Evolutionary conservation across 2,329 filamentous ascomycete genomes (phyloP), one percentile per base, ranked within the genome.

Genomic region (Parasarocladium wereldwijsianum): DNA sequence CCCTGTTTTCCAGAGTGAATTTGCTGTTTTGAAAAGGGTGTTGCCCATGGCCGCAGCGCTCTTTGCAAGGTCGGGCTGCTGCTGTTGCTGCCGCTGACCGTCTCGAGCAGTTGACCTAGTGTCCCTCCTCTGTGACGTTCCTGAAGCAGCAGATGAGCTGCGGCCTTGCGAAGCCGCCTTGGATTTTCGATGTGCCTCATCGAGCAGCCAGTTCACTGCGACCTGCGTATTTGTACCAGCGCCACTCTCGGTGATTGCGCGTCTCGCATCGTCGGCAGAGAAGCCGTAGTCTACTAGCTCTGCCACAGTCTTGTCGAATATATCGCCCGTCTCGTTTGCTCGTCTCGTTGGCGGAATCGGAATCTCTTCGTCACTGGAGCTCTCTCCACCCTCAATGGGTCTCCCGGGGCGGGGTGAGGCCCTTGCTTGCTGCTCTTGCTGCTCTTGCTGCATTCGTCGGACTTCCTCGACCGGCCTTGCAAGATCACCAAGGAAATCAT

Each of bases 211-310:
- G 23, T 86, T 77, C 6, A 93, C 83, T 2, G 87, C 87, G 28
- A 74, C 77, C 50, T 93, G 84, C 8, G 93, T 72, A 46, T 94
- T 79, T 2, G 75, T 56, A 3, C 83, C 82, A 3, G 75, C 76
- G 4, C 83, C 78, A 18, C 81, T 93, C 43, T 84, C 78, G 8
- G 74, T 73, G 23, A 98, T 55, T 5, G 85, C 90, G 37, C 77
- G 65, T 32, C 70, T 68, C n/a, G 90, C 79, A 44, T 85, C 84
- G 34, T 93, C 82, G 0, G 75, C 67, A 0, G 83, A 74, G 43
- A 98, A 98, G 1, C 90, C 90, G 71, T 96, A 96, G 40, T 94
- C 87, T 3, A 94, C 74, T 16, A 98, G 59, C 49, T 96, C 84
- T 8, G 82, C 83, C 16, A 96, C 70, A 8, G 85, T 82, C 40